These are phyloP conservation scores for Aspergillus wentii DNA, from an alignment of 495 filamentous ascomycete genomes.

Conservation along the genomic window DNA sequence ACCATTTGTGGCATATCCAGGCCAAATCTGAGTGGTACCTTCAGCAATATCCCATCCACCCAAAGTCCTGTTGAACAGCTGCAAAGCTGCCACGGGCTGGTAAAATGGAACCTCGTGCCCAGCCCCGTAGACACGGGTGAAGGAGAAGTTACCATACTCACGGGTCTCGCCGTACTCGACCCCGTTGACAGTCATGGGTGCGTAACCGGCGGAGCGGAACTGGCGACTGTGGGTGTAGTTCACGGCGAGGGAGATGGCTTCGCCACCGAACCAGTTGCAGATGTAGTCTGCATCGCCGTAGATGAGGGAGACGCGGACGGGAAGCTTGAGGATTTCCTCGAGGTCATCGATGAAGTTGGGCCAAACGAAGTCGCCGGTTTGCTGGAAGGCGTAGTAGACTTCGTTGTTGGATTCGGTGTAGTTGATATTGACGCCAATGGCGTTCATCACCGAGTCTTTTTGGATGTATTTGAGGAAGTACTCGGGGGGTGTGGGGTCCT, in stretches of 20 bases:
- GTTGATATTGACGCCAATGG: conserved; percentile 62
- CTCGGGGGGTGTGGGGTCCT: conserved; percentile 57
- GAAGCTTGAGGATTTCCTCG: conserved; percentile 44
- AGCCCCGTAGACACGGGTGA: conserved; percentile 53
- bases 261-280: conserved; percentile 47
- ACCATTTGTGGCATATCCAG: conserved; percentile 41
- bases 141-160: conserved; percentile 54
- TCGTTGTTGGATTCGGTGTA: conserved; percentile 49
- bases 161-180: conserved; percentile 44
- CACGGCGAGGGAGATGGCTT: conserved; percentile 33
- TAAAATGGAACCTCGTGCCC: conserved; percentile 58
- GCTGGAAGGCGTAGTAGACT: conserved; percentile 51
- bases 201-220: conserved; percentile 44
- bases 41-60: conserved; percentile 51
- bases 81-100: conserved; percentile 45
- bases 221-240: conserved; percentile 32
- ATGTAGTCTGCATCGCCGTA: conserved; percentile 60
- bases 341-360: conserved; percentile 49
- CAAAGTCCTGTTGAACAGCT: conserved; percentile 51
- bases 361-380: conserved; percentile 44
- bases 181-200: conserved; percentile 35
- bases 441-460: conserved; percentile 50
- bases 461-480: conserved; percentile 59
- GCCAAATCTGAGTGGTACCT: conserved; percentile 37
- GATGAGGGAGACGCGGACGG: conserved; percentile 61